A percentile compares a stretch with the other conserved stretches of the same genome.
Evolutionary conservation across 495 filamentous ascomycete genomes (phyloP).

Genomic region (Cryomyces antarcticus): DNA sequence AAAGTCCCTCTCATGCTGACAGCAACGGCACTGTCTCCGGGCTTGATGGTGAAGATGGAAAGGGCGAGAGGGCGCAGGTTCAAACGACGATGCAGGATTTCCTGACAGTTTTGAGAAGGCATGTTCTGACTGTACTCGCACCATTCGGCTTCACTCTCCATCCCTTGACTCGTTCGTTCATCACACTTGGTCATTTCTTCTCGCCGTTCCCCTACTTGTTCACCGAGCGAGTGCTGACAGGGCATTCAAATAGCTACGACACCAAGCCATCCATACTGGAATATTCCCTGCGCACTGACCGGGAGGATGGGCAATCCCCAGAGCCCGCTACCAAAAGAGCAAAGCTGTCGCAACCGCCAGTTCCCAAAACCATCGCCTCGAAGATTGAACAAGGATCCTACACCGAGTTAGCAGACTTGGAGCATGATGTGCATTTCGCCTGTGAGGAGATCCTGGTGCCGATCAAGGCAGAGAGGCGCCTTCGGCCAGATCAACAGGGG

Average conservation of each 20-base stretch:
- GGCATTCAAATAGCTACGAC: conserved; percentile 11
- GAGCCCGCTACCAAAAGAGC: conserved; percentile 17
- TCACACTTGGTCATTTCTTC: too few relatives aligned
- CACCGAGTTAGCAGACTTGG: neutral
- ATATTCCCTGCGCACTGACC: conserved; percentile 2
- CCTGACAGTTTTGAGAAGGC: conserved; percentile 11
- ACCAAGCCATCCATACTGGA: conserved; percentile 17
- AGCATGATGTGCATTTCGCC: conserved; percentile 5
- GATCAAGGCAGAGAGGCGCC: neutral
- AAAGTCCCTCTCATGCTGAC: conserved; percentile 3
- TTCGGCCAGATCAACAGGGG: too few relatives aligned
- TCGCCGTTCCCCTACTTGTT: too few relatives aligned
- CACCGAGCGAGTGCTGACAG: neutral
- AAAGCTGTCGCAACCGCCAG: conserved; percentile 9
- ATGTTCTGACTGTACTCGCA: neutral
- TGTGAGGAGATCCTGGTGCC: conserved; percentile 1
- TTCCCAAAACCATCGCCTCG: conserved; percentile 3
- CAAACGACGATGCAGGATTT: conserved; percentile 10
- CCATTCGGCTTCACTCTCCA: neutral
- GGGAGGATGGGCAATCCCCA: conserved; percentile 3
- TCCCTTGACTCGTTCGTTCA: neutral
- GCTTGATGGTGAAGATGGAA: neutral
- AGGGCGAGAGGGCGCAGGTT: neutral
- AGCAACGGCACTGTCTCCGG: conserved; percentile 7
- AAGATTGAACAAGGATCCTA: conserved; percentile 5